Conservation (phyloP, 169 alveolate species). For the Cryptosporidium sp. region DNA sequence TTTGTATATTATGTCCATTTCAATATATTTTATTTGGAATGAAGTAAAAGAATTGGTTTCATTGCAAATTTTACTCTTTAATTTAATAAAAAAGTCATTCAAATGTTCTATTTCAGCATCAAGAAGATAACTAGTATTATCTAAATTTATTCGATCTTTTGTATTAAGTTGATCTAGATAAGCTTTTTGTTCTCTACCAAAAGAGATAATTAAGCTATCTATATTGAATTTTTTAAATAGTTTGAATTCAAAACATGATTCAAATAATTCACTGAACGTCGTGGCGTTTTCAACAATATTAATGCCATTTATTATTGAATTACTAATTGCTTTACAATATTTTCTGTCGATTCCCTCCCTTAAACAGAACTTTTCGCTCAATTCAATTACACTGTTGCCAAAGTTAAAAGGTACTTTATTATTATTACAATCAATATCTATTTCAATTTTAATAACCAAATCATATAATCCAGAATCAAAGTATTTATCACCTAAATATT, state of each 20-base stretch:
- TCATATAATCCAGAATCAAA: slow-evolving; percentile 40
- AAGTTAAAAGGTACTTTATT: slow-evolving; percentile 40
- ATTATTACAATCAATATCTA: neutral
- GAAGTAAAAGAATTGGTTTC: neutral
- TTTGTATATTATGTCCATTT: slow-evolving; percentile 52
- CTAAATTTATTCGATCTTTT: neutral
- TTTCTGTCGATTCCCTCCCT: slow-evolving; percentile 41
- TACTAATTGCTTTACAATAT: slow-evolving; percentile 21
- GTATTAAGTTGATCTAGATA: neutral
- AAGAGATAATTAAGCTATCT: slow-evolving; percentile 30
- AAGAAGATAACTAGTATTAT: neutral
- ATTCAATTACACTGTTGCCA: slow-evolving; percentile 26
- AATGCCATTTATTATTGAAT: slow-evolving; percentile 6
- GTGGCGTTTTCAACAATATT: neutral
- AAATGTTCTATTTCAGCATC: slow-evolving; percentile 25
- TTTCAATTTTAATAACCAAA: neutral
- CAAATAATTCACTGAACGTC: neutral
- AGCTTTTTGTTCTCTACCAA: neutral
- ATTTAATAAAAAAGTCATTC: slow-evolving; percentile 14
- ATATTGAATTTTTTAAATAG: slow-evolving; percentile 37
- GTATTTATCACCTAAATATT: slow-evolving; percentile 34
- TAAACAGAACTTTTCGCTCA: slow-evolving; percentile 42
- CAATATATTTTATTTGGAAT: slow-evolving; percentile 20
- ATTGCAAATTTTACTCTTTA: neutral
- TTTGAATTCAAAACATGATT: slow-evolving; percentile 21